These are phyloP conservation scores for Triticum monococcum DNA, from an alignment of 176 grass and related monocot species.

Conservation along the genomic window DNA sequence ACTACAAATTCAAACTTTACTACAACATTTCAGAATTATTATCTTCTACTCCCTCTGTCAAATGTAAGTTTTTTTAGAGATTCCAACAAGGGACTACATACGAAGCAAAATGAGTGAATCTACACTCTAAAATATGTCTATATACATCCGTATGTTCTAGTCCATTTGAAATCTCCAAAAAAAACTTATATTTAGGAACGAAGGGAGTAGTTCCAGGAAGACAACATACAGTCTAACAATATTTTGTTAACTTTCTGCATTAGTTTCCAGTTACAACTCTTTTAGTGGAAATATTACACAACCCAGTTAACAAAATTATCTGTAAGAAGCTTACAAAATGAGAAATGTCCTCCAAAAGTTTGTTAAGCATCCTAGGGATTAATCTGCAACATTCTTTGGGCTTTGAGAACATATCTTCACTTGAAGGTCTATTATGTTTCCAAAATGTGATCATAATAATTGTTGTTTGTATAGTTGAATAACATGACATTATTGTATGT, in stretches of 20 bases:
- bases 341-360: slow-evolving; percentile 81
- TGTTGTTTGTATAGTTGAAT: background rate
- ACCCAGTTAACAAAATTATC: slow-evolving; percentile 11
- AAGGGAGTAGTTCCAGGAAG: background rate
- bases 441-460: background rate
- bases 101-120: too few relatives aligned
- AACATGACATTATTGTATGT: slow-evolving; percentile 21
- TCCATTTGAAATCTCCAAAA: too few relatives aligned
- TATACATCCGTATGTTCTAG: too few relatives aligned
- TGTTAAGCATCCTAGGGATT: slow-evolving; percentile 44
- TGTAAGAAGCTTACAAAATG: slow-evolving; percentile 67
- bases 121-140: too few relatives aligned
- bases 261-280: background rate
- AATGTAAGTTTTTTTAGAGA: too few relatives aligned
- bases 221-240: background rate
- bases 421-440: slow-evolving; percentile 44
- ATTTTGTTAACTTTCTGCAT: background rate
- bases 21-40: background rate
- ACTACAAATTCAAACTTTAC: background rate
- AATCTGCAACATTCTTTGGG: slow-evolving; percentile 67
- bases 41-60: background rate
- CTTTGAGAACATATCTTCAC: slow-evolving; percentile 80
- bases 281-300: background rate
- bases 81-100: too few relatives aligned
- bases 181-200: too few relatives aligned